Base-by-base conservation (phyloP, 495 filamentous ascomycete genomes). In the Baudoinia panamericana region DNA sequence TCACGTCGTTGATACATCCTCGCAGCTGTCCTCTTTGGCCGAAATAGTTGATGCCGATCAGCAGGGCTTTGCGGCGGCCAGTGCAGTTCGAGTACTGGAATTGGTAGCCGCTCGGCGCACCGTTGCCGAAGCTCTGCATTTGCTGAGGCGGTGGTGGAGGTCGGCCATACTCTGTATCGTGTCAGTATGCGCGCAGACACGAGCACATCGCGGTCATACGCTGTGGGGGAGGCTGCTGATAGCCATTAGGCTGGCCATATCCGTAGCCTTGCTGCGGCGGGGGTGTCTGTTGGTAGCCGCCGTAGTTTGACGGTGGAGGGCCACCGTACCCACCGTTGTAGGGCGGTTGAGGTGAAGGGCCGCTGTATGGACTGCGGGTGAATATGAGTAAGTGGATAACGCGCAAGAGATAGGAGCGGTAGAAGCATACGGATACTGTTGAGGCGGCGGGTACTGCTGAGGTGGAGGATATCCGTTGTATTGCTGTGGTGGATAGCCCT, bases 1-100 rank as follows among this genome's bases (percentile, higher is more conserved):
- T 82, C 28, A 94, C 92, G 58, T 97, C 90, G 58, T 96, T 96
- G 67, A 96, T 96, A 58, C 90, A 97, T 36, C 90, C 90, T 34
- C 86, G 64, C 30, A 97, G 66, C 66, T 96, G 84, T 39, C 87
- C 88, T 39, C 80, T 75, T 58, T 96, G 90, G 30, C 79, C 75
- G 51, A 95, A 95, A 61, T 97, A 97, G 64, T 97, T 97, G 67
- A 96, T 94, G 27, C 90, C 90, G 45, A 97, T 93, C 45, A 97
- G 62, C 23, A 97, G 66, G 17, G 90, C 90, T 71, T 94, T 97
- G 54, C 85, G 67, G 52, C 79, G 75, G 16, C 90, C 90, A 3
- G 82, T 88, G 56, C 90, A 97, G 39, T 80, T 76, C 38, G 87
- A 94, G 60, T 94, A 95, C 57, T 84, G 80, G 61, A 87, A 95